Conservation (phyloP, 768 basidiomycete species). For the Amanita thiersii region DNA sequence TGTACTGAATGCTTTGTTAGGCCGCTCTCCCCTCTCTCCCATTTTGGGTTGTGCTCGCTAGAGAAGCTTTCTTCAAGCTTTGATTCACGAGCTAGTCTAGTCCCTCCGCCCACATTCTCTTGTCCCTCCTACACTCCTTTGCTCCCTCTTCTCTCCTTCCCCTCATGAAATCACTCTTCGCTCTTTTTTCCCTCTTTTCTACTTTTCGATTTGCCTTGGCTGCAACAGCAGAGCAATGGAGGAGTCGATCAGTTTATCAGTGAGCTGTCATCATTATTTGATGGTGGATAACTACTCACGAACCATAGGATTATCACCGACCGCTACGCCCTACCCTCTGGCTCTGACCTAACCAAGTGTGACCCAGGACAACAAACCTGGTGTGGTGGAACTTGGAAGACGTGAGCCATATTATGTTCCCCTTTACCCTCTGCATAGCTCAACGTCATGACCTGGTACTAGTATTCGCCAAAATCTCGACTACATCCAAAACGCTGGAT, state of each 20-base stretch:
- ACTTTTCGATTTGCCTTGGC: conserved; percentile 28
- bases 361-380: conserved; percentile 55
- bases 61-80: no score
- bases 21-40: no score
- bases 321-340: conserved; percentile 61
- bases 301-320: conserved; percentile 56
- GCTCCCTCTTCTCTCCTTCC: conserved; percentile 12
- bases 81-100: background rate
- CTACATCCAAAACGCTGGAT: conserved; percentile 77
- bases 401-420: conserved; percentile 34
- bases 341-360: conserved; percentile 45
- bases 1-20: no score
- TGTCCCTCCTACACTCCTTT: background rate
- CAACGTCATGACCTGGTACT: conserved; percentile 2
- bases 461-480: conserved; percentile 71
- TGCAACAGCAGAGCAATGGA: conserved; percentile 69
- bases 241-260: conserved; percentile 78
- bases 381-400: conserved; percentile 86
- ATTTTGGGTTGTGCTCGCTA: no score
- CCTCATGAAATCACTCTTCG: conserved; percentile 16
- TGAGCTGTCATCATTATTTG: conserved; percentile 19
- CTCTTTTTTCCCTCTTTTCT: conserved; percentile 12
- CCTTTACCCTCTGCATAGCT: background rate
- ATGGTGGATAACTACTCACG: background rate
- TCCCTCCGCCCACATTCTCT: background rate